phyloP scores from a whole-genome alignment of 306 rosid genomes.

The Medicago ruthenica region DNA sequence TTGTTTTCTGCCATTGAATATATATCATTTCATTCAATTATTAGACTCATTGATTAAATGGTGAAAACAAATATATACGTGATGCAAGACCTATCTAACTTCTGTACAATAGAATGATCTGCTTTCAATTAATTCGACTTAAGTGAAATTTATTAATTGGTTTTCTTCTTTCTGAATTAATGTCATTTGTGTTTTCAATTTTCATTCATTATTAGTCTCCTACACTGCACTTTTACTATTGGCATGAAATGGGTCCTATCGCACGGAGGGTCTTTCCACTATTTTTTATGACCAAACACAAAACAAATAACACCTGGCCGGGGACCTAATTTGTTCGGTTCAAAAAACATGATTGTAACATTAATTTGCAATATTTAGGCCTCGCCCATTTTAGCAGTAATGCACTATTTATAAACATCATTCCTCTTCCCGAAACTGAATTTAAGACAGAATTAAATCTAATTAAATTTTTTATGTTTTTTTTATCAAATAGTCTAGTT shows the following conservation, averaged over 20 bases:
- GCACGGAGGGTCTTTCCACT: slow-evolving; percentile 5
- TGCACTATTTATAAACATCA: background rate
- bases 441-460: too few species aligned
- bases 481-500: too few species aligned
- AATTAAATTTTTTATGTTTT: too few species aligned
- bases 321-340: background rate
- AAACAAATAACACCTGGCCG: background rate
- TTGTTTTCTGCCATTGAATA: too few species aligned
- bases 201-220: background rate
- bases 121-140: too few species aligned
- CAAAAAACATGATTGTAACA: background rate
- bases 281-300: background rate
- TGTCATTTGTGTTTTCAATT: background rate
- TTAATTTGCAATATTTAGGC: background rate
- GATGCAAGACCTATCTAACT: too few species aligned
- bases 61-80: too few species aligned
- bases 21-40: too few species aligned
- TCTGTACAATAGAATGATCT: too few species aligned
- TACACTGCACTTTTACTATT: background rate
- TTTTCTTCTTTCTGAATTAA: background rate
- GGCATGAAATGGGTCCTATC: background rate
- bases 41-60: too few species aligned
- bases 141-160: too few species aligned
- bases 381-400: background rate
- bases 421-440: background rate